These are phyloP conservation scores for Schoenoplectus tabernaemontani DNA, from an alignment of 202 grass and related monocot genomes.

Conservation along the genomic window DNA sequence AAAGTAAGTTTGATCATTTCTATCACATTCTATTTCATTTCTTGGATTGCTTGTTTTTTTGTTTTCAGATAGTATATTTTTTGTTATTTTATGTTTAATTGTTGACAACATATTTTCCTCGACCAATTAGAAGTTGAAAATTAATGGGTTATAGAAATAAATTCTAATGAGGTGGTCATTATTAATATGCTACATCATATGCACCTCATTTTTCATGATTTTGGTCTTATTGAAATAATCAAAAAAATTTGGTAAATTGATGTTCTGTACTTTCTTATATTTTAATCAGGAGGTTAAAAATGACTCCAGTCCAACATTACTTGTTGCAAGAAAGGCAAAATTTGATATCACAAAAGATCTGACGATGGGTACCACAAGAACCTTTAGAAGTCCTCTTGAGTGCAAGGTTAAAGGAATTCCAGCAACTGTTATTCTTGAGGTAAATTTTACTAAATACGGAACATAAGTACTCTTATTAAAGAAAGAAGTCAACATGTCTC, in stretches of 20 bases:
- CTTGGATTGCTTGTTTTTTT: background rate
- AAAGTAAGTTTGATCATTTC: conserved; percentile 22
- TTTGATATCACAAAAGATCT: conserved; percentile 31
- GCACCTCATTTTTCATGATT: background rate
- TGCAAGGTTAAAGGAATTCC: conserved; percentile 19
- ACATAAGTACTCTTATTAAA: background rate
- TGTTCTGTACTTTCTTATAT: background rate
- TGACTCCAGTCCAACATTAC: background rate
- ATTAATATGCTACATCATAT: background rate
- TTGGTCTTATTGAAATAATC: background rate
- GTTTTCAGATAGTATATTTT: background rate
- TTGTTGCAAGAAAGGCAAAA: conserved; percentile 1
- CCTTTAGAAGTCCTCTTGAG: conserved; percentile 18
- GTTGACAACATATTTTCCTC: background rate
- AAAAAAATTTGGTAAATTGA: background rate
- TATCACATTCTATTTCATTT: background rate
- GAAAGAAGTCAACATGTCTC: background rate
- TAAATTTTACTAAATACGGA: conserved; percentile 2
- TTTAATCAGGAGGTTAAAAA: conserved; percentile 12
- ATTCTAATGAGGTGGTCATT: background rate
- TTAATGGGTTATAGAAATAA: background rate
- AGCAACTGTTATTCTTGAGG: conserved; percentile 20
- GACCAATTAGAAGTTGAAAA: background rate
- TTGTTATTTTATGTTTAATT: background rate
- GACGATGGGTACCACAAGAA: background rate